Evolutionary conservation across 75 land plant genomes (phyloP), one percentile per base, ranked within the genome.

Genomic region (Selaginella tamariscina): DNA sequence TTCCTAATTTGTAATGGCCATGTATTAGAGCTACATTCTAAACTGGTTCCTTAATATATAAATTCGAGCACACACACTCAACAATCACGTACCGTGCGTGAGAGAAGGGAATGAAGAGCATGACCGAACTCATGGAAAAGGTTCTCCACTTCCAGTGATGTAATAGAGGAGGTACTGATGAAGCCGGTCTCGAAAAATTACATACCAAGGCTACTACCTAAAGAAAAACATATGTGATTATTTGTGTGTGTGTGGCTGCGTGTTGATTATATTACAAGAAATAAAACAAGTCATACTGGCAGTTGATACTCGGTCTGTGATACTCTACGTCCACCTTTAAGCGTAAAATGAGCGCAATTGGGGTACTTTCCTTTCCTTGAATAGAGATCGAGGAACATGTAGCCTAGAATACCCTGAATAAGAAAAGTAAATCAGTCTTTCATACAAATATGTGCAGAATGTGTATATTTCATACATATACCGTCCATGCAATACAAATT

Each of bases 101-200:
- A 91, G 32, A 94, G 85, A 32, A 94, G 71, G 0, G 98, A 90
- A 73, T 94, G 98, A 74, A 94, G 81, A 64, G 98, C 98, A 78
- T 94, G 98, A 54, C 98, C 98, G 79, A 94, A 94, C 75, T 94
- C 98, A 78, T 94, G 98, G 68, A 94, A 94, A 56, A 94, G 84
- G 21, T 85, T 83, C 76, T 87, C 98, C 54, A 94, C 74, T 71
- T 94, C 70, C 78, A 85, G 39, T 94, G 98, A 29, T 85, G 80
- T 56, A 94, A 80, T 63, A 74, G 39, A 27, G 82, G 72, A 56
- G 65, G 56, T 56, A 80, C 74, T 29, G 77, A 74, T 56, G 74
- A 66, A 33, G 54, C 60, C 2, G 85, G 82, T 32, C 56, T 65
- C 2, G 83, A 70, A 66, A 94, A 94, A 68, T 94, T 90, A 82